Evolutionary conservation across 192 early-diverging fungal species (phyloP), one percentile per base, ranked within the genome.

Genomic region (Dissophora globulifera): DNA sequence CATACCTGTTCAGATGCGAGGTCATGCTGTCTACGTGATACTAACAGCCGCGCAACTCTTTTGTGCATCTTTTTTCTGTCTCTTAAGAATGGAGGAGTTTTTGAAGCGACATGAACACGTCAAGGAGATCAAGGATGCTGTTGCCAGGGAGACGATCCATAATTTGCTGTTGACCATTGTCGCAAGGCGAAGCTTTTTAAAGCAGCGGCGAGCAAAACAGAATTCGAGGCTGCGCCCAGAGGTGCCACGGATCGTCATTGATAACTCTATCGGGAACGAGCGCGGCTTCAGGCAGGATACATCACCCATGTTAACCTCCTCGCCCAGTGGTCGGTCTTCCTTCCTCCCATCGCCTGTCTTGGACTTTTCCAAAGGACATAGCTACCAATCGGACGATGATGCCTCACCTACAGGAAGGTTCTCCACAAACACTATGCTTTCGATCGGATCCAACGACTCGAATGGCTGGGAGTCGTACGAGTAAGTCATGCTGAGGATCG

Each of bases 201-300:
- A 75, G 31, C 55, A 66, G 12, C 63, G 67, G 11, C 56, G 71
- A 16, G 51, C 49, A 23, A 72, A 72, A 22, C 62, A 66, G 38
- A 69, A 61, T 45, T 31, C 71, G n/a, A 51, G 71, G 40, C 50
- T 60, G 5, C 71, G 71, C 25, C 71, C 71, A 23, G 71, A 75
- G n/a, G 71, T 75, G 1, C 71, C 71, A 20, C 62, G 71, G 27
- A 75, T 75, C 42, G 71, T 75, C 11, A 75, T 75, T 41, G 71
- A 75, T 16, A 75, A 42, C 16, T 66, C 71, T 1, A 55, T 75
- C 26, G 71, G 62, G 23, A 65, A 66, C 23, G 71, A 75, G 7
- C 41, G 48, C 17, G 27, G 26, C 13, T 48, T 22, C 15, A 20
- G 62, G 10, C 62, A 52, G 50, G 71, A 75, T 25, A 75, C 62